These are phyloP conservation scores for Brassica hybrid DNA, from an alignment of 441 rosid genomes.

Conservation along the genomic window DNA sequence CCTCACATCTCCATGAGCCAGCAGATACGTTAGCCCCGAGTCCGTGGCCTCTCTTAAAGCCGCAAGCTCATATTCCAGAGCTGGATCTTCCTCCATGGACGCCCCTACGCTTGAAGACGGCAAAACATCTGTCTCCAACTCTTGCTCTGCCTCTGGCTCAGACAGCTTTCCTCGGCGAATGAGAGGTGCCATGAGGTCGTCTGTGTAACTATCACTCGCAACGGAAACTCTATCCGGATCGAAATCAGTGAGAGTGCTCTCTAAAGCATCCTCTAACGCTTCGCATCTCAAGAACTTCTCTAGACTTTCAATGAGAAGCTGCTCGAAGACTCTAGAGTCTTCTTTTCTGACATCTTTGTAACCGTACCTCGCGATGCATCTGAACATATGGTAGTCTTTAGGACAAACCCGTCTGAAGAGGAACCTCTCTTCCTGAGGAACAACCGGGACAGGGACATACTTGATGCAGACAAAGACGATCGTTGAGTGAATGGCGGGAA, in stretches of 20 bases:
- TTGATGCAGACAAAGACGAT: slow-evolving; percentile 90
- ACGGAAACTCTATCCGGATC: slow-evolving; percentile 53
- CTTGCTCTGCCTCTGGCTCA: slow-evolving; percentile 40
- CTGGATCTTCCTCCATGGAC: slow-evolving; percentile 68
- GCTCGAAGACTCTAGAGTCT: slow-evolving; percentile 83
- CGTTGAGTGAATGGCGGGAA: slow-evolving; percentile 95
- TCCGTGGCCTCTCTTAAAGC: slow-evolving; percentile 82
- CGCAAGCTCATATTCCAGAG: slow-evolving; percentile 80
- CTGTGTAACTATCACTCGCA: slow-evolving; percentile 42
- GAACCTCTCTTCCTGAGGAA: slow-evolving; percentile 89
- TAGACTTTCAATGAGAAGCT: slow-evolving; percentile 78
- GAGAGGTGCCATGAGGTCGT: slow-evolving; percentile 66
- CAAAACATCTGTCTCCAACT: slow-evolving; percentile 43
- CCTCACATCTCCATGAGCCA: slow-evolving; percentile 81
- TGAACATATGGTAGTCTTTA: slow-evolving; percentile 90
- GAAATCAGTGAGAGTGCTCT: slow-evolving; percentile 59
- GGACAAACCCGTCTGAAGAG: slow-evolving; percentile 90
- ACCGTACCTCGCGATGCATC: slow-evolving; percentile 90
- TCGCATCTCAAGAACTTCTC: slow-evolving; percentile 82
- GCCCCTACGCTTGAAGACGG: slow-evolving; percentile 58
- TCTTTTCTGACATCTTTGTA: slow-evolving; percentile 91
- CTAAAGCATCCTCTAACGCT: slow-evolving; percentile 76
- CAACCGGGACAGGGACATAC: slow-evolving; percentile 91
- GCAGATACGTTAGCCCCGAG: slow-evolving; percentile 81
- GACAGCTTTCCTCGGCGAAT: slow-evolving; percentile 50